phyloP scores from a whole-genome alignment of 1,139 yeast genomes.

The Taphrina betulina region DNA sequence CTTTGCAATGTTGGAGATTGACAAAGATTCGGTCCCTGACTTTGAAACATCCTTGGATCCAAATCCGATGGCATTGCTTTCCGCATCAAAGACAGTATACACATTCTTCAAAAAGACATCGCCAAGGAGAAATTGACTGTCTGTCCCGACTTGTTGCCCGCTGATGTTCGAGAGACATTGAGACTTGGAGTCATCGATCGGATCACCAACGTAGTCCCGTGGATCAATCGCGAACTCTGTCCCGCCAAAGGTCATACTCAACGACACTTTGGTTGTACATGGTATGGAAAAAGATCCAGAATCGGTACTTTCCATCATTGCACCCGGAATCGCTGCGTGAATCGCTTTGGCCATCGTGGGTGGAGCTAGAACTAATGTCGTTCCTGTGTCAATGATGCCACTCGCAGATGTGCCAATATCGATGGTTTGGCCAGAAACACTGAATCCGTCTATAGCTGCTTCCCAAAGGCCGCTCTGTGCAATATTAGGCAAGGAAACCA shows the following conservation, averaged over 20 bases:
- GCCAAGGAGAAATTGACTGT: slow-evolving; percentile 54
- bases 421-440: slow-evolving; percentile 45
- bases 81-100: slow-evolving; percentile 61
- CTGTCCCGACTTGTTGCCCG: slow-evolving; percentile 46
- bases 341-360: slow-evolving; percentile 55
- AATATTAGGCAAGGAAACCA: slow-evolving; percentile 49
- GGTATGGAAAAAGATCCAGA: slow-evolving; percentile 52
- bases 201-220: slow-evolving; percentile 52
- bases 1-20: background rate
- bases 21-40: background rate
- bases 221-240: slow-evolving; percentile 52
- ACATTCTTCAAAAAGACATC: slow-evolving; percentile 59
- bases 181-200: slow-evolving; percentile 49
- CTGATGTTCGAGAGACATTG: slow-evolving; percentile 68
- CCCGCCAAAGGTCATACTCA: slow-evolving; percentile 50
- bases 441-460: slow-evolving; percentile 49
- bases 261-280: slow-evolving; percentile 51
- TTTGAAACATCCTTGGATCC: slow-evolving; percentile 43
- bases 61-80: slow-evolving; percentile 54
- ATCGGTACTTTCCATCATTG: slow-evolving; percentile 47
- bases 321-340: slow-evolving; percentile 53
- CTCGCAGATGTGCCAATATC: slow-evolving; percentile 47
- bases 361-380: slow-evolving; percentile 61
- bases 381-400: slow-evolving; percentile 65
- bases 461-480: slow-evolving; percentile 54